phyloP scores from a whole-genome alignment of 768 basidiomycete genomes.

The Suillus discolor region DNA sequence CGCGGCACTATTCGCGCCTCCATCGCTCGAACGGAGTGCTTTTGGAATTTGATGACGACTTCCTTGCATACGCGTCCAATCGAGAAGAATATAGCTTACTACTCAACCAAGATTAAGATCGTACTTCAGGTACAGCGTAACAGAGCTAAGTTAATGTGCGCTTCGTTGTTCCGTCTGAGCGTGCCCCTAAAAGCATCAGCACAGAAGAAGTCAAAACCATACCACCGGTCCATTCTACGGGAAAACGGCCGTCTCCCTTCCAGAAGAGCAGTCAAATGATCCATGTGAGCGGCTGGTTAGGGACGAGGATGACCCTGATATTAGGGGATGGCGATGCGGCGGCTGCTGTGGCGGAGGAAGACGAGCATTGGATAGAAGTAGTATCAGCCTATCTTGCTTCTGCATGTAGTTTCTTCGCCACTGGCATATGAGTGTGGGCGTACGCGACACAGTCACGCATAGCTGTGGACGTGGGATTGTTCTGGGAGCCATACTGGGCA shows the following conservation, averaged over 20 bases:
- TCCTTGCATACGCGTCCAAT: background rate
- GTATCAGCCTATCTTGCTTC: conserved; percentile 54
- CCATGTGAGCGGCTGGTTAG: conserved; percentile 15
- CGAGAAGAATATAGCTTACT: background rate
- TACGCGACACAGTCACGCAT: conserved; percentile 55
- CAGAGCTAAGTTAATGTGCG: background rate
- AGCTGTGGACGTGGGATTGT: conserved; percentile 74
- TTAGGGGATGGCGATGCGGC: conserved; percentile 33
- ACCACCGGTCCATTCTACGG: background rate
- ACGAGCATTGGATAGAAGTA: conserved; percentile 52
- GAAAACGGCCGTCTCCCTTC: background rate
- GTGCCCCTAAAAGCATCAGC: background rate
- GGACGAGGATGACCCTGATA: conserved; percentile 37
- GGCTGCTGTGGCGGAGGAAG: conserved; percentile 33
- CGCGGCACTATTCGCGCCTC: background rate
- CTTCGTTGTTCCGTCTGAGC: background rate
- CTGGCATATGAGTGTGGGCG: background rate
- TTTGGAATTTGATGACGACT: background rate
- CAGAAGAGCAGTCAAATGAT: conserved; percentile 12
- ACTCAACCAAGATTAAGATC: background rate
- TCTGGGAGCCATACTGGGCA: conserved; percentile 56
- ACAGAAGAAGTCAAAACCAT: background rate
- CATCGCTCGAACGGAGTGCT: background rate
- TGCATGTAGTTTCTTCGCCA: conserved; percentile 66
- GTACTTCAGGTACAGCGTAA: background rate